Conservation (phyloP, 1,284 basidiomycete genomes). For the Retiboletus flavoniger region DNA sequence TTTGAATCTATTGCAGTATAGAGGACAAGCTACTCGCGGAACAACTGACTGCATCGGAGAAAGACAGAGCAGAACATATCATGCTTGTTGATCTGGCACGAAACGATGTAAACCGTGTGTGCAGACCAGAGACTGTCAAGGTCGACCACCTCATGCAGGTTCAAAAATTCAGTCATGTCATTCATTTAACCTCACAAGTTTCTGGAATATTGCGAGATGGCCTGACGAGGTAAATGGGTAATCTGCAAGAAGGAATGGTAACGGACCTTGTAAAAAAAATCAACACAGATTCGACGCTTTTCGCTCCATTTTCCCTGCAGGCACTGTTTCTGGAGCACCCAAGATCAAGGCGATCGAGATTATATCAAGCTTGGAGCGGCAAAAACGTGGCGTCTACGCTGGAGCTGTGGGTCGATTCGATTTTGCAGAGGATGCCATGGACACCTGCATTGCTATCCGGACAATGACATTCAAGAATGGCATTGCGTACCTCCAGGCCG, state of each 20-base stretch:
- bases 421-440: constrained; percentile 93
- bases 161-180: constrained; percentile 98
- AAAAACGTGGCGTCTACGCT: constrained; percentile 93
- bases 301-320: constrained; percentile 98
- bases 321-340: constrained; percentile 98
- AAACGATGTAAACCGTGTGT: constrained; percentile 99
- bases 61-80: constrained; percentile 97
- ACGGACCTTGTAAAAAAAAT: neutral
- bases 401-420: constrained; percentile 98
- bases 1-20: constrained; percentile 33
- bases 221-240: constrained; percentile 63
- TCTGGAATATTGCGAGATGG: constrained; percentile 85
- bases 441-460: constrained; percentile 98
- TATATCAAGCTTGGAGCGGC: constrained; percentile 83
- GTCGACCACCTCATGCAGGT: constrained; percentile 95
- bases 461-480: constrained; percentile 98
- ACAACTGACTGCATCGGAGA: constrained; percentile 79
- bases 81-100: constrained; percentile 98
- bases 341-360: constrained; percentile 99
- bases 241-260: neutral
- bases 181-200: constrained; percentile 95
- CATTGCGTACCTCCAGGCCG: constrained; percentile 90
- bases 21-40: constrained; percentile 85
- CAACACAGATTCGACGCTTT: constrained; percentile 89
- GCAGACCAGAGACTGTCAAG: constrained; percentile 91